These are phyloP conservation scores for Beauveria sp. DNA, from an alignment of 2,329 filamentous ascomycete species.

Conservation along the genomic window DNA sequence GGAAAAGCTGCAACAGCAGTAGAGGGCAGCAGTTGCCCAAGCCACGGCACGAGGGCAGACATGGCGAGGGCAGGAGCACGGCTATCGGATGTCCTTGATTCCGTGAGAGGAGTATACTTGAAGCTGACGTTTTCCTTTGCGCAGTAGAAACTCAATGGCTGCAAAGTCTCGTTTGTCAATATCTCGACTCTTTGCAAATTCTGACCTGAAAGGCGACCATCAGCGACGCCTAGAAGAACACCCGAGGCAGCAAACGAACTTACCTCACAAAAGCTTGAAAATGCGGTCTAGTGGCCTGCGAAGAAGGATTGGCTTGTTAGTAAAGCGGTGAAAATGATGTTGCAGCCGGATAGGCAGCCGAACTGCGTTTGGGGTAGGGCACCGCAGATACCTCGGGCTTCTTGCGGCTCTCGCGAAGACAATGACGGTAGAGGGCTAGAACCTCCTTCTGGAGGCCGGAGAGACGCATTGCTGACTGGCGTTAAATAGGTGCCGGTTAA, in stretches of 20 bases:
- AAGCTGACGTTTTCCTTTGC: constrained; percentile 74
- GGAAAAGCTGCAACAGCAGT: not conserved
- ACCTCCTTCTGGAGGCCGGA: constrained; percentile 92
- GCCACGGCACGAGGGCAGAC: not conserved
- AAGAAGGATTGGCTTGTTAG: constrained; percentile 14
- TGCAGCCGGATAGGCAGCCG: not conserved
- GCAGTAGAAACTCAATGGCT: constrained; percentile 75
- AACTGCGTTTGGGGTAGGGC: not conserved
- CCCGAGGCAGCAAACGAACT: constrained; percentile 15
- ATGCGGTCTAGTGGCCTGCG: constrained; percentile 47
- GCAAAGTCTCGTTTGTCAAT: constrained; percentile 79
- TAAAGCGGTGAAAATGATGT: constrained; percentile 4
- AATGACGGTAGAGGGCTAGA: constrained; percentile 75
- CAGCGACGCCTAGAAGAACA: not conserved
- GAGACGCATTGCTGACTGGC: constrained; percentile 34
- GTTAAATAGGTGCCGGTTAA: not conserved
- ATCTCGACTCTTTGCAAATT: constrained; percentile 64
- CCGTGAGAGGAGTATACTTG: constrained; percentile 74
- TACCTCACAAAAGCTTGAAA: constrained; percentile 60
- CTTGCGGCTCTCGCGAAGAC: constrained; percentile 69
- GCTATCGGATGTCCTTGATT: constrained; percentile 63
- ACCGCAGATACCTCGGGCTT: constrained; percentile 61
- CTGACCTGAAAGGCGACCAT: constrained; percentile 40
- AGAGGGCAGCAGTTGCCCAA: not conserved
- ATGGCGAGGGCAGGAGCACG: constrained; percentile 1